Conservation (phyloP, 306 rosid species). For the Coriaria nepalensis region DNA sequence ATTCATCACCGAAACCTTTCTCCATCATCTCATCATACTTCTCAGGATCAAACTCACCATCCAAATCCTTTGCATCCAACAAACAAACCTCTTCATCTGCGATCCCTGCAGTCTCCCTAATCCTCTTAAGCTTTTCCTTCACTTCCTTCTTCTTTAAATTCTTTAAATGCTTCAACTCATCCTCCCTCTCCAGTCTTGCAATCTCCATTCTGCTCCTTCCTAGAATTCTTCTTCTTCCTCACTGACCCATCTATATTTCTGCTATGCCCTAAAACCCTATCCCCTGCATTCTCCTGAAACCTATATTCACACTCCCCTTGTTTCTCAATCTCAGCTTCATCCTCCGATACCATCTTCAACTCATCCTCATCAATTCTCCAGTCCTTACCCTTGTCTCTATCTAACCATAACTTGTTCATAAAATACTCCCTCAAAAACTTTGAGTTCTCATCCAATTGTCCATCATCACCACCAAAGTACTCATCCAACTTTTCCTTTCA, state of each 20-base stretch:
- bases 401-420: slow-evolving; percentile 55
- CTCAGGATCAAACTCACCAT: slow-evolving; percentile 68
- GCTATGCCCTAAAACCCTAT: slow-evolving; percentile 66
- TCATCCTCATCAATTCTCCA: slow-evolving; percentile 35
- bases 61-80: slow-evolving; percentile 44
- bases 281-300: slow-evolving; percentile 69
- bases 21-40: slow-evolving; percentile 87
- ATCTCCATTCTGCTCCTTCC: slow-evolving; percentile 81
- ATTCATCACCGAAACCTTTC: slow-evolving; percentile 48
- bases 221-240: slow-evolving; percentile 64
- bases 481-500: slow-evolving; percentile 44
- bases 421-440: slow-evolving; percentile 48
- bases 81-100: slow-evolving; percentile 40
- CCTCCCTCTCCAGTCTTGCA: slow-evolving; percentile 71
- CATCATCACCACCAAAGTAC: slow-evolving; percentile 41
- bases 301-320: slow-evolving; percentile 75
- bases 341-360: slow-evolving; percentile 46
- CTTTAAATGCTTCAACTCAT: slow-evolving; percentile 75
- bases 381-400: slow-evolving; percentile 14
- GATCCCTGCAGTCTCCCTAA: slow-evolving; percentile 68
- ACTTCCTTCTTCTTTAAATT: slow-evolving; percentile 91
- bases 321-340: slow-evolving; percentile 52
- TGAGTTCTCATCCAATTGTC: slow-evolving; percentile 29
- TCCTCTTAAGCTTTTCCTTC: slow-evolving; percentile 48
- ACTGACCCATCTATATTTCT: slow-evolving; percentile 64